Base-by-base conservation (phyloP, 768 basidiomycete genomes). In the Pisolithus tinctorius region DNA sequence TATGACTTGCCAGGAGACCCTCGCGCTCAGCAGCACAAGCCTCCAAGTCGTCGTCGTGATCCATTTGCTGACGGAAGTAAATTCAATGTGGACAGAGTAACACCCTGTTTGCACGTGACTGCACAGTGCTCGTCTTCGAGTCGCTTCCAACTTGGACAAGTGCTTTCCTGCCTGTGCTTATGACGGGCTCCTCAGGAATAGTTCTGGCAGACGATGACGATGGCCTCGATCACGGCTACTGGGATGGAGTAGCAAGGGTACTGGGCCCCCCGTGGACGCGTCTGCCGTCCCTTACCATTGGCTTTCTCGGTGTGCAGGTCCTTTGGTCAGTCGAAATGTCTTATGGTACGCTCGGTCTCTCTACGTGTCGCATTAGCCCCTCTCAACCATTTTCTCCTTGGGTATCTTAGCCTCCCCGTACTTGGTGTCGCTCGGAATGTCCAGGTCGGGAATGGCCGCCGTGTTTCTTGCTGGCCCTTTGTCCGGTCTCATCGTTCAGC, bases 311-410 rank as follows among this genome's bases (percentile, higher is more conserved):
- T 6, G 83, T 94, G 0, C 88, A 91, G 64, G 81, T 92, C 54
- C 80, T 95, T 44, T 96, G 94, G 94, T 87, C 86, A 1, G 85
- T 95, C 11, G 93, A 96, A 62, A 93, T 96, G 90, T 86, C 89
- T 0, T 93, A 95, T 55, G 91, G 88, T 59, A 49, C 34, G 60
- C 46, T 10, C 45, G 17, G 4, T 27, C 10, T 10, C 14, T 27
- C 30, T 7, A 37, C 30, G 13, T 41, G 17, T 26, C 40, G 34
- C 11, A 23, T 34, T 25, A 6, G 47, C 17, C 7, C 4, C 10
- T 10, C 31, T 36, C 7, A 8, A 8, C 14, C 17, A n/a, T 43
- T 10, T 13, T 56, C 55, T 40, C 53, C 30, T 30, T 34, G 34
- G 11, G 13, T 56, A 23, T 17, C 23, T 10, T 46, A 83, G 83